A percentile compares a stretch with the other conserved stretches of the same genome.
Conservation (phyloP, 805 yeast genomes). For the Wickerhamiella parazyma region DNA sequence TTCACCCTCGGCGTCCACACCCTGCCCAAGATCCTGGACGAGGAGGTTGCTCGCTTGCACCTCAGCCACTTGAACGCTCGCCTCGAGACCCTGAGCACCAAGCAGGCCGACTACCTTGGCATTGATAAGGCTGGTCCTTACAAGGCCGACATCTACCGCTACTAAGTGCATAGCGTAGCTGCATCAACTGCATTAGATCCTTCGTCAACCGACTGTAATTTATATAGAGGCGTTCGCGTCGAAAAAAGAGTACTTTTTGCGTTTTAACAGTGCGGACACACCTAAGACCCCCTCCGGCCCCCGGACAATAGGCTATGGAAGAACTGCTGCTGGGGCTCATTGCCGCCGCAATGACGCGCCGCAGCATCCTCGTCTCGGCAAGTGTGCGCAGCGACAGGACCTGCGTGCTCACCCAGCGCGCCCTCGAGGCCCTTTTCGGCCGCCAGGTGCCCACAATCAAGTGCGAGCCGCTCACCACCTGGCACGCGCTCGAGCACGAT, state of each 20-base stretch:
- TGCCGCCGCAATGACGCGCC: not conserved
- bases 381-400: not conserved
- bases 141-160: slow-evolving; percentile 98
- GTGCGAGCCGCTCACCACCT: slow-evolving; percentile 5
- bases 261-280: too few species aligned
- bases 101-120: slow-evolving; percentile 89
- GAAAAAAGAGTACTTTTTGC: too few species aligned
- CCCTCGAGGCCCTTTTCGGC: slow-evolving; percentile 1
- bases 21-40: slow-evolving; percentile 95
- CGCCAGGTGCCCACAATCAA: not conserved
- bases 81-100: slow-evolving; percentile 60
- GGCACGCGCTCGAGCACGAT: slow-evolving; percentile 4
- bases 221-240: too few species aligned
- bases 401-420: not conserved
- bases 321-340: not conserved
- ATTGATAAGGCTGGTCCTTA: slow-evolving; percentile 87
- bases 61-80: slow-evolving; percentile 86
- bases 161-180: slow-evolving; percentile 35
- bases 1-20: slow-evolving; percentile 88
- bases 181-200: slow-evolving; percentile 23
- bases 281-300: not conserved
- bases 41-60: slow-evolving; percentile 95
- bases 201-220: slow-evolving; percentile 11
- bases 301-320: too few species aligned
- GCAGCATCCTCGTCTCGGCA: not conserved